phyloP scores from a whole-genome alignment of 352 stramenopile species.

The Thraustochytrium sp. region DNA sequence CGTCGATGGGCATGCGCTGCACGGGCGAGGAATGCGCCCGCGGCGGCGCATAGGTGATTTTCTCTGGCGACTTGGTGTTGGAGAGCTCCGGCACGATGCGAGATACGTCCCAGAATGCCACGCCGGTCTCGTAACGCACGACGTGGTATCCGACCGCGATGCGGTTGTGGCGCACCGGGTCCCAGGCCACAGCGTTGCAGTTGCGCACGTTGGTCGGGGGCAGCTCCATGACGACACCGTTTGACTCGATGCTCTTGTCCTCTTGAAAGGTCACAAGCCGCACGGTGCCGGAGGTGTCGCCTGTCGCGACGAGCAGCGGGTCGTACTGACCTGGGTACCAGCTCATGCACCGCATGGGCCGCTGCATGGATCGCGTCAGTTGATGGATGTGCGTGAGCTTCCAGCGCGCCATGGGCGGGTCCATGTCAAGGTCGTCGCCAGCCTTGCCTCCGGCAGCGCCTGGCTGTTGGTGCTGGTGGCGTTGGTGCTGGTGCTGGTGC shows the following conservation, averaged over 20 bases:
- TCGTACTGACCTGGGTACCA: constrained; percentile 5
- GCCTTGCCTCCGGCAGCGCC: neutral
- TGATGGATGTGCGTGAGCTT: neutral
- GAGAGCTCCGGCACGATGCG: neutral
- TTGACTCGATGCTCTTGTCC: neutral
- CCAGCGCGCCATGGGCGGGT: neutral
- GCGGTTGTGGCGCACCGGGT: neutral
- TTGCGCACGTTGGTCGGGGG: neutral
- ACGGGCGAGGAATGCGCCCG: neutral
- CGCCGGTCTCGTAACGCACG: neutral
- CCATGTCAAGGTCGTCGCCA: neutral
- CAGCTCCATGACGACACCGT: neutral
- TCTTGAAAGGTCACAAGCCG: constrained; percentile 19
- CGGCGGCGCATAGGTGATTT: neutral
- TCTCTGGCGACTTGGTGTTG: neutral
- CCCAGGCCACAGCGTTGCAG: neutral
- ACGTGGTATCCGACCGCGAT: neutral
- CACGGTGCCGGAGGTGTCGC: neutral
- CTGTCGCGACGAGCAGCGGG: constrained; percentile 5
- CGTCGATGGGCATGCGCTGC: neutral
- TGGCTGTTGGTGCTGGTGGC: neutral
- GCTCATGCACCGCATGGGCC: constrained; percentile 2
- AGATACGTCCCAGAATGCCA: neutral
- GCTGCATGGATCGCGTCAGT: neutral
- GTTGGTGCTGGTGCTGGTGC: neutral